Base-by-base conservation (phyloP, 768 basidiomycete genomes). In the Leucocoprinus leucothites region DNA sequence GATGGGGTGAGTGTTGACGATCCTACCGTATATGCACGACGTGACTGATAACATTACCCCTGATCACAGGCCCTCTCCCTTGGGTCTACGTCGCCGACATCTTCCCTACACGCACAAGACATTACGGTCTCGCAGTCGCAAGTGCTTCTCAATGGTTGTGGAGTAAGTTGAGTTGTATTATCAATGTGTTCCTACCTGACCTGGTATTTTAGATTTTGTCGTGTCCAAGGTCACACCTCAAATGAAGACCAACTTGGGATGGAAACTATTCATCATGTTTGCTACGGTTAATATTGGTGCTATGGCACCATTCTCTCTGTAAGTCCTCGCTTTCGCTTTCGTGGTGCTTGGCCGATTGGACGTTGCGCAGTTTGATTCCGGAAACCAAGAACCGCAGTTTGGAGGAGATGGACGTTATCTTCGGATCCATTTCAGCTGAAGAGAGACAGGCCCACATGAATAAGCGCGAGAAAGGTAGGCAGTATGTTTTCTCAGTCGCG, bases 101-200 rank as follows among this genome's bases (percentile, higher is more conserved):
- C 61, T 94, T 94, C 80, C 87, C 88, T 6, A 94, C 89, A 13
- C 74, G 90, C 41, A 91, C 91, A 14, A 76, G 91, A 54, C 87
- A 91, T 62, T 91, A 87, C 61, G 92, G 92, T 35, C 72, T 94
- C 19, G 80, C 89, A 0, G 69, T 83, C 3, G 92, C 86, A 0
- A 86, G 86, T 55, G 82, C 84, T 14, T 83, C 88, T 2, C 92
- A 94, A 54, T 93, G 91, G 91, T 69, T 94, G 8, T 91, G 80
- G 79, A 91, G 86, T 87, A 61, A 52, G 82, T 76, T 16, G 45
- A 45, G 19, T 1, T 9, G 18, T 4, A n/a, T 31, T 9, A 18
- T 25, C 9, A 14, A 16, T 4, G 16, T 38, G 38, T 38, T 38
- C 38, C 16, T 38, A 14, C 19, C 18, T 48, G n/a, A 35, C 18